A percentile compares a stretch with the other conserved stretches of the same genome.
Evolutionary conservation across 1,139 yeast genomes (phyloP).

Genomic region (Yamadazyma atlantica): DNA sequence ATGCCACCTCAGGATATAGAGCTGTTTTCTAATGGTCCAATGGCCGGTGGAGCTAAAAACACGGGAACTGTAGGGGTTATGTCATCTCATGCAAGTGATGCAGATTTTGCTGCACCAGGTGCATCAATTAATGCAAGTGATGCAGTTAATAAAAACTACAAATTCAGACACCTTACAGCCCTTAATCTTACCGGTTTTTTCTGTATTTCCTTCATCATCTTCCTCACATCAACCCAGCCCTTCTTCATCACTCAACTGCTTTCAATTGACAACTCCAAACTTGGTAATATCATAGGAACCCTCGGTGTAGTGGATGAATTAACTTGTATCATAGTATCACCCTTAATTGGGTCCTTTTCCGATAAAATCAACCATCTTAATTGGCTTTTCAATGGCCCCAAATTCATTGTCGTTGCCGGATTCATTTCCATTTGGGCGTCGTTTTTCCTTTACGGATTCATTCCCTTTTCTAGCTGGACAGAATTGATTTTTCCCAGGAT

Average conservation of each 20-base stretch:
- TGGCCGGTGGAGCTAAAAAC: too few species aligned
- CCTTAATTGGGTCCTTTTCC: conserved; percentile 62
- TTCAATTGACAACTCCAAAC: conserved; percentile 37
- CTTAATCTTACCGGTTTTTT: conserved; percentile 42
- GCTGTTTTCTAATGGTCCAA: too few species aligned
- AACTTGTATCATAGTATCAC: conserved; percentile 53
- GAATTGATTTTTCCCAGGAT: conserved; percentile 51
- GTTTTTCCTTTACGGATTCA: conserved; percentile 49
- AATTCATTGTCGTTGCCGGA: conserved; percentile 50
- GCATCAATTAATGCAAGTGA: background rate
- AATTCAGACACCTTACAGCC: conserved; percentile 20
- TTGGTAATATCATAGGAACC: conserved; percentile 60
- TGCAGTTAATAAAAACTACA: conserved; percentile 10
- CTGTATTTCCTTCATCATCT: conserved; percentile 63
- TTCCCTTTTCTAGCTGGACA: conserved; percentile 28
- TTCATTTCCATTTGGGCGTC: conserved; percentile 47
- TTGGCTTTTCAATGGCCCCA: conserved; percentile 43
- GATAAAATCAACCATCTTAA: conserved; percentile 44
- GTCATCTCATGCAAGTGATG: too few species aligned
- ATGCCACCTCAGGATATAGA: too few species aligned
- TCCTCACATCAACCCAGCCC: conserved; percentile 66
- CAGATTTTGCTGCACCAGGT: background rate
- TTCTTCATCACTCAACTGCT: conserved; percentile 60
- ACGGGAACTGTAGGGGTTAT: too few species aligned
- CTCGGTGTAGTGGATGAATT: conserved; percentile 67